These are phyloP conservation scores for Tremella yokohamensis DNA, from an alignment of 768 basidiomycete genomes.

Conservation along the genomic window DNA sequence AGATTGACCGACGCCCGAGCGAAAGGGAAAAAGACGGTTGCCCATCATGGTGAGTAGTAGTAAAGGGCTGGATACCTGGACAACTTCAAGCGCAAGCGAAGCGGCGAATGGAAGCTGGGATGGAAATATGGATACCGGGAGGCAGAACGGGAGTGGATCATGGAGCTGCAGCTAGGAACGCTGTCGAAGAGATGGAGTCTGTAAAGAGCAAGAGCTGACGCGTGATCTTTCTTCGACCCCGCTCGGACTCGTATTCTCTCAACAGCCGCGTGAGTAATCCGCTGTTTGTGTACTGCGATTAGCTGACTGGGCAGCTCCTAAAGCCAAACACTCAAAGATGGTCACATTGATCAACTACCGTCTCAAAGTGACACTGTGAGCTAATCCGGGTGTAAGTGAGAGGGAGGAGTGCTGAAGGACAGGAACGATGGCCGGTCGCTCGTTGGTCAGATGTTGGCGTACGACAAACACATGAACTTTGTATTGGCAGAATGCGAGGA, in stretches of 20 bases:
- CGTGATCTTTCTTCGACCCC: slow-evolving; percentile 1
- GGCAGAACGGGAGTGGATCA: no score
- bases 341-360: slow-evolving; percentile 95
- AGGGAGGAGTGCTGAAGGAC: slow-evolving; percentile 9
- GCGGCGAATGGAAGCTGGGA: no score
- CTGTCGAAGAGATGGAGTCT: neutral
- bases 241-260: neutral
- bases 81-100: no score
- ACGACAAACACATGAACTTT: slow-evolving; percentile 99
- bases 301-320: slow-evolving; percentile 58
- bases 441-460: slow-evolving; percentile 98
- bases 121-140: no score
- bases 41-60: no score
- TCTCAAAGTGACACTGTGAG: slow-evolving; percentile 87
- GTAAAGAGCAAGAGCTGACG: slow-evolving; percentile 1
- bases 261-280: slow-evolving; percentile 23
- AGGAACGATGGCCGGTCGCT: slow-evolving; percentile 81
- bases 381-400: neutral
- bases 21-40: no score
- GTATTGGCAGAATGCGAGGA: slow-evolving; percentile 98
- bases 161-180: neutral
- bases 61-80: no score
- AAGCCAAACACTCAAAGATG: slow-evolving; percentile 98
- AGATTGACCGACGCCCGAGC: no score
- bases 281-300: neutral